Evolutionary conservation across 371 early-diverging fungal species (phyloP), one percentile per base, ranked within the genome.

Genomic region (Lichtheimia hyalospora): DNA sequence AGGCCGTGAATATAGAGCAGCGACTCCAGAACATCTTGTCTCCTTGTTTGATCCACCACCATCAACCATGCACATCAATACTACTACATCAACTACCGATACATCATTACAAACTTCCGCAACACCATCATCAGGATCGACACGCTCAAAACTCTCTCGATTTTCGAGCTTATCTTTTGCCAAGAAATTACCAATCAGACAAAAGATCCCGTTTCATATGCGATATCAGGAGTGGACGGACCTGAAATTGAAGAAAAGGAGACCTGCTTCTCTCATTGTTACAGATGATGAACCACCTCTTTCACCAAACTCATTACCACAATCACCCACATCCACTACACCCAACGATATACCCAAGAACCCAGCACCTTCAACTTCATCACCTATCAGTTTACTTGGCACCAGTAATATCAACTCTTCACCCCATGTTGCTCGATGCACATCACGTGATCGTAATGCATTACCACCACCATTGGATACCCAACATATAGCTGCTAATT

Each of bases 201-300:
- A 62, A 23, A 67, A 67, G 42, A 63, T 65, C 25, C 71, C 71
- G 23, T 71, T 71, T 52, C 71, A 68, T 51, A 62, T 65, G 62
- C 49, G 71, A 49, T 71, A 71, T 49, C 71, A 71, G 57, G 68
- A 71, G 52, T 71, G 71, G 71, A 65, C 68, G n/a, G 71, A 70
- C 49, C 58, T 43, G 42, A 60, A 51, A 41, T 52, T 50, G 18
- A 46, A 39, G 49, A 57, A 58, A 50, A 56, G 43, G 51, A 51
- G 56, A 44, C 44, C 56, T 14, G 24, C 44, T 40, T 55, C n/a
- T 28, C 15, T 20, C 25, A 41, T 34, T 53, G 10, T 14, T 5
- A 20, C 10, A 7, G 48, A 43, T 43, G 46, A 46, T 46, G 46
- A 46, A 46, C 20, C 20, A 20, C 46, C 46, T 46, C n/a, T 46